These are phyloP conservation scores for Fusarium buxicola DNA, from an alignment of 2,329 filamentous ascomycete genomes.

Conservation along the genomic window DNA sequence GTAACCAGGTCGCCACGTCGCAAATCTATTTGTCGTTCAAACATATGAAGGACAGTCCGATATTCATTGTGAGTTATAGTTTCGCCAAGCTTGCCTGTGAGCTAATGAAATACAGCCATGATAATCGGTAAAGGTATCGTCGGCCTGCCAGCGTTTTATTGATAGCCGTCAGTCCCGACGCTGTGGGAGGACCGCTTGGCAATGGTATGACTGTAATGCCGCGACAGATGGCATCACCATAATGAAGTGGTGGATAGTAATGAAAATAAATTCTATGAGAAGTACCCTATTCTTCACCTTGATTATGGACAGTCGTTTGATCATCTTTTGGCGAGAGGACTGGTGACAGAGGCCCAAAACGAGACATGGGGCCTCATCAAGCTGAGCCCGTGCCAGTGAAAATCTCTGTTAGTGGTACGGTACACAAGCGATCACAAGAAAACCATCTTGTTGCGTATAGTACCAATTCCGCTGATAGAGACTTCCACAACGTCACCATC, in stretches of 20 bases:
- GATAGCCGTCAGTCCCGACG: background rate
- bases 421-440: background rate
- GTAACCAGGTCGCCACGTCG: slow-evolving; percentile 74
- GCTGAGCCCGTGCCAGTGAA: too few relatives aligned
- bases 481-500: slow-evolving; percentile 26
- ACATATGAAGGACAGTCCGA: slow-evolving; percentile 98
- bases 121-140: slow-evolving; percentile 3
- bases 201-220: too few relatives aligned
- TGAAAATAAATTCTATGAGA: too few relatives aligned
- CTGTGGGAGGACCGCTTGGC: background rate
- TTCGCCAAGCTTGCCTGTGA: background rate
- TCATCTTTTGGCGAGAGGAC: too few relatives aligned
- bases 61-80: slow-evolving; percentile 82
- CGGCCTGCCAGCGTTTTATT: slow-evolving; percentile 2
- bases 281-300: too few relatives aligned
- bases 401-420: background rate
- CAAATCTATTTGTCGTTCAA: slow-evolving; percentile 95
- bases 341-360: too few relatives aligned
- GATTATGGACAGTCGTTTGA: too few relatives aligned
- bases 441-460: slow-evolving; percentile 17
- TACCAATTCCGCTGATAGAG: slow-evolving; percentile 17
- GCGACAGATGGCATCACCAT: too few relatives aligned
- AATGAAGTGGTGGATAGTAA: too few relatives aligned
- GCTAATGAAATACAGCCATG: background rate
- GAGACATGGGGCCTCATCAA: too few relatives aligned